Base-by-base conservation (phyloP, 495 filamentous ascomycete species). In the Cladorrhinum samala region DNA sequence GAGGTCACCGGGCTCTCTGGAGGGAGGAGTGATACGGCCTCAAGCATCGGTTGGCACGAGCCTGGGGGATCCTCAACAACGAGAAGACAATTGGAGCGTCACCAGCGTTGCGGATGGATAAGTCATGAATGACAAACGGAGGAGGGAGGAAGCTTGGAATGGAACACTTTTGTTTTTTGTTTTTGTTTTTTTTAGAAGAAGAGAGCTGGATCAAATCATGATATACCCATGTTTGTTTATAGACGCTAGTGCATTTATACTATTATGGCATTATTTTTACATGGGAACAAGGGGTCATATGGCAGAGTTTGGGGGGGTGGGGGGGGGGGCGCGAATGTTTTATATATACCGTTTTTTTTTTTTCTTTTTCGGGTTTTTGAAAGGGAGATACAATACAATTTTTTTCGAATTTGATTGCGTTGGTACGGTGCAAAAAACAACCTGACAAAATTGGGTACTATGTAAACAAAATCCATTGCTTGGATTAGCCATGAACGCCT, bases 71-170 rank as follows among this genome's bases (percentile, higher is more conserved):
- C 21, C 50, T 1, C 53, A 51, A 20, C 50, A 52, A n/a, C 53
- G 52, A 17, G 48, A 62, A 7, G 52, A 55, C 36, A 56, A 27
- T 7, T 62, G 63, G 63, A 58, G 55, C 14, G 49, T 49, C 14
- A 25, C 45, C 5, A 23, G n/a, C 24, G 24, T 23, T 9, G 30
- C 53, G 5, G 50, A 54, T 16, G 48, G 6, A n/a, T 16, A 39
- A 43, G 25, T 47, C 50, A 25, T 54, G 37, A 45, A 36, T n/a
- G n/a, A n/a, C n/a, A n/a, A n/a, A n/a, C n/a, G n/a, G n/a, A 39
- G 25, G 49, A 41, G 9, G 39, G 49, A 53, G 38, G n/a, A 23
- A 42, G 19, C 13, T 20, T 45, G 42, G 48, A 25, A 43, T 17
- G 24, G 36, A 18, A 49, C 43, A 36, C 40, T 40, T 24, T 25